Evolutionary conservation across 2,329 filamentous ascomycete species (phyloP).

Genomic region (Fusarium continuum): DNA sequence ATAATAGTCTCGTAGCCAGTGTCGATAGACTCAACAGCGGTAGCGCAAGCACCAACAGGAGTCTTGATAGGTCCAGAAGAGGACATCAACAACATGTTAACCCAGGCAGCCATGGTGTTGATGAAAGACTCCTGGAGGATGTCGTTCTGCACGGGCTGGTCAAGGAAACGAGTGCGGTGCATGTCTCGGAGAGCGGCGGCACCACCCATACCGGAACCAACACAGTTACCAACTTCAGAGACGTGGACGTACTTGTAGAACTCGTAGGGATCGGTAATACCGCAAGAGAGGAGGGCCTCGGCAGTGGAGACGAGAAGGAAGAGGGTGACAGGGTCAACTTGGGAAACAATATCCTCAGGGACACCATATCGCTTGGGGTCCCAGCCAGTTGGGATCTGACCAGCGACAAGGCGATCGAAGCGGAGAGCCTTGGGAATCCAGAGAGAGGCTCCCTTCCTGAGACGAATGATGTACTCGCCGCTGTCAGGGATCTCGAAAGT

Average conservation of each 20-base stretch:
- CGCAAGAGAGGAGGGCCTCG: constrained; percentile 88
- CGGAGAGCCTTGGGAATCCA: constrained; percentile 97
- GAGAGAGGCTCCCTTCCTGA: constrained; percentile 94
- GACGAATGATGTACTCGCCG: constrained; percentile 91
- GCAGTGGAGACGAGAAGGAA: constrained; percentile 94
- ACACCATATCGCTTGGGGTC: constrained; percentile 96
- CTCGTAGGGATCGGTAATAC: constrained; percentile 98
- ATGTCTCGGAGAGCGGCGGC: constrained; percentile 91
- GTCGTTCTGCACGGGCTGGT: constrained; percentile 98
- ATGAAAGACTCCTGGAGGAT: constrained; percentile 99
- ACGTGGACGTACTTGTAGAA: constrained; percentile 99
- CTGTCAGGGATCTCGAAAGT: constrained; percentile 94
- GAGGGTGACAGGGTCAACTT: constrained; percentile 95
- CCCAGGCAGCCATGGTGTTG: constrained; percentile 99
- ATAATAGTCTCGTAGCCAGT: constrained; percentile 99
- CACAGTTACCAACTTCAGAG: constrained; percentile 96
- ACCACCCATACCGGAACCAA: constrained; percentile 98
- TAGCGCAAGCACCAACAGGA: constrained; percentile 96
- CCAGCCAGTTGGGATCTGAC: constrained; percentile 97
- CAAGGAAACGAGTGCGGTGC: constrained; percentile 97
- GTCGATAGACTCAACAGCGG: constrained; percentile 95
- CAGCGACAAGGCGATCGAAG: constrained; percentile 96
- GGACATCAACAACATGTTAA: constrained; percentile 98
- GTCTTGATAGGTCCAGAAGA: constrained; percentile 99
- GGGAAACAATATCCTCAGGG: constrained; percentile 95